Percentiles rank a stretch among this genome's conserved stretches.
Conservation (phyloP, 2,329 filamentous ascomycete genomes). For the Aspergillus puulaauensis region DNA sequence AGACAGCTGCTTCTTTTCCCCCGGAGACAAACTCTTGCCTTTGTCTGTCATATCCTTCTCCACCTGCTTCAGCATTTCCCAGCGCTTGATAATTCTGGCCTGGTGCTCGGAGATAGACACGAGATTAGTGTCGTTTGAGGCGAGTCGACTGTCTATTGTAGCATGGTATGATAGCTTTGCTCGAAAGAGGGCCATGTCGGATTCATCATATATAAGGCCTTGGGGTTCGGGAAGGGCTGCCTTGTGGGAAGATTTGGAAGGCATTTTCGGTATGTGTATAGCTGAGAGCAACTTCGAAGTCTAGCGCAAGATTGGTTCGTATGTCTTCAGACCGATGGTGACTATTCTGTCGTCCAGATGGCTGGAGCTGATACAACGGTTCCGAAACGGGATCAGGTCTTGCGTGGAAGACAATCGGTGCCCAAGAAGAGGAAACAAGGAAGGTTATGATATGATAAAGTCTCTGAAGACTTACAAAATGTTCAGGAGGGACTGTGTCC, state of each 20-base stretch:
- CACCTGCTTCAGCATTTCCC: constrained; percentile 35
- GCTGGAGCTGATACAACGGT: background rate
- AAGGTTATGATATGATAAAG: background rate
- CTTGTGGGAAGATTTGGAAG: constrained; percentile 21
- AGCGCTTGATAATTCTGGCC: constrained; percentile 34
- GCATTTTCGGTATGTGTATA: constrained; percentile 18
- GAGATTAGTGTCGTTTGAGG: constrained; percentile 33
- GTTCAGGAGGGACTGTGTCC: background rate
- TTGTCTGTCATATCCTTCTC: constrained; percentile 35
- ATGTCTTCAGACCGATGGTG: background rate
- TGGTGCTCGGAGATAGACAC: constrained; percentile 35
- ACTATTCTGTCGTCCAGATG: background rate
- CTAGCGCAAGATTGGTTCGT: background rate
- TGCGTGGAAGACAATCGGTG: background rate
- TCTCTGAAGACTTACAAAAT: background rate
- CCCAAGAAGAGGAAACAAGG: background rate
- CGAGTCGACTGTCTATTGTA: constrained; percentile 34
- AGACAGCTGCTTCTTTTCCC: constrained; percentile 32
- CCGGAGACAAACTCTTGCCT: constrained; percentile 29
- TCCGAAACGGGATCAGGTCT: background rate
- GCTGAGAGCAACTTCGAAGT: background rate
- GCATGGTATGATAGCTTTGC: constrained; percentile 37
- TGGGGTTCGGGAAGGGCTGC: constrained; percentile 31
- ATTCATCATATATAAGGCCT: constrained; percentile 37
- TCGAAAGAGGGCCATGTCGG: constrained; percentile 38